Evolutionary conservation across 2,329 filamentous ascomycete species (phyloP).

Genomic region (Herpomyces periplanetae): DNA sequence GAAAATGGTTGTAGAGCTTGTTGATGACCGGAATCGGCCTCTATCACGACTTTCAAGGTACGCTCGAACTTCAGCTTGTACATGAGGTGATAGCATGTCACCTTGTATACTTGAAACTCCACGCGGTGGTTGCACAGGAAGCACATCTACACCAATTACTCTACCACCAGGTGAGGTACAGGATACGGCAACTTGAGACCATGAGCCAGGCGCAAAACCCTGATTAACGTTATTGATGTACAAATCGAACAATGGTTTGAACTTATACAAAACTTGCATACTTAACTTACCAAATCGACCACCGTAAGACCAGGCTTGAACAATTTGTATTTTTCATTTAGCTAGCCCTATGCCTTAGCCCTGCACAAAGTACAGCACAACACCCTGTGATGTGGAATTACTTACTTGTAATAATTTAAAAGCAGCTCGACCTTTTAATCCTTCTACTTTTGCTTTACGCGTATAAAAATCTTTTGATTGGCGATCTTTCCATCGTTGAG

Average conservation of each 20-base stretch:
- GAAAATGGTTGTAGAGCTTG: conserved; percentile 3
- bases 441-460: conserved; percentile 31
- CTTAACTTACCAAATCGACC: conserved; percentile 32
- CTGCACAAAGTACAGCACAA: too few species aligned
- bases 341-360: conserved; percentile 13
- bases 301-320: conserved; percentile 50
- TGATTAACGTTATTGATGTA: too few species aligned
- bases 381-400: too few species aligned
- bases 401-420: conserved; percentile 59
- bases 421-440: conserved; percentile 55
- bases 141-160: conserved; percentile 66
- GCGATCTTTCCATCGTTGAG: conserved; percentile 41
- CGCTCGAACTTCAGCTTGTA: conserved; percentile 34
- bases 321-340: conserved; percentile 39
- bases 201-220: conserved; percentile 37
- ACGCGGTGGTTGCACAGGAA: conserved; percentile 56
- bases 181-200: conserved; percentile 45
- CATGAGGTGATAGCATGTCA: conserved; percentile 35
- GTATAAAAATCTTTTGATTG: conserved; percentile 32
- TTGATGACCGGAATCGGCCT: conserved; percentile 11
- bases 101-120: conserved; percentile 87
- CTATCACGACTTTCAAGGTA: conserved; percentile 25
- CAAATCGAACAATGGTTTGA: too few species aligned
- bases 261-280: too few species aligned
- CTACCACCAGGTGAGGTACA: conserved; percentile 33